Conservation (phyloP, 208 protist genomes). For the Trypanosoma scelopori region DNA sequence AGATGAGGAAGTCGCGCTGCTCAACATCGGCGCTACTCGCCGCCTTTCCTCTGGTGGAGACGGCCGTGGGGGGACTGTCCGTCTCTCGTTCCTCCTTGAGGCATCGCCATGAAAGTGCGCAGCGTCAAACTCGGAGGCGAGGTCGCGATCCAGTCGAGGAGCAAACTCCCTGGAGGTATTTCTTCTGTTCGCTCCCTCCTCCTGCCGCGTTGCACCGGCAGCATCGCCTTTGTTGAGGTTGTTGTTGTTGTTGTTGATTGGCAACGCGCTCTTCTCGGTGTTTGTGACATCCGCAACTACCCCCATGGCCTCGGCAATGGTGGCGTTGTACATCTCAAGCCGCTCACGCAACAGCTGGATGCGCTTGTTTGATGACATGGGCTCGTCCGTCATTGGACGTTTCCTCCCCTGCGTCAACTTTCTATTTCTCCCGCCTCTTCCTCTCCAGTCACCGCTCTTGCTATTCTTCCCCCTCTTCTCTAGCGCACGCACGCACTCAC, state of each 20-base stretch:
- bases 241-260: background rate
- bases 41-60: background rate
- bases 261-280: background rate
- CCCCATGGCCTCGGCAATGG: slow-evolving; percentile 30
- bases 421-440: no score
- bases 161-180: background rate
- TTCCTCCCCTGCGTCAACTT: background rate
- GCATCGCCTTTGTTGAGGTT: background rate
- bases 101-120: background rate
- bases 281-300: slow-evolving; percentile 13
- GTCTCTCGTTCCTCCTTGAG: slow-evolving; percentile 9
- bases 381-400: slow-evolving; percentile 12
- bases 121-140: slow-evolving; percentile 14
- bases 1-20: slow-evolving; percentile 4
- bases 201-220: background rate
- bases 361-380: slow-evolving; percentile 38
- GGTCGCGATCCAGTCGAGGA: slow-evolving; percentile 12
- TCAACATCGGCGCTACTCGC: background rate
- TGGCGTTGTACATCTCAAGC: slow-evolving; percentile 73
- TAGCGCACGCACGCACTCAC: no score
- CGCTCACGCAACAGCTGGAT: slow-evolving; percentile 79
- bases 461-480: no score
- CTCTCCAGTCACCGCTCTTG: no score
- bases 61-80: slow-evolving; percentile 11
- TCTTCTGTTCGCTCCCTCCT: background rate